Percentiles rank a stretch among this genome's conserved stretches.
Conservation (phyloP, 768 basidiomycete species). For the Amanita brunnescens region DNA sequence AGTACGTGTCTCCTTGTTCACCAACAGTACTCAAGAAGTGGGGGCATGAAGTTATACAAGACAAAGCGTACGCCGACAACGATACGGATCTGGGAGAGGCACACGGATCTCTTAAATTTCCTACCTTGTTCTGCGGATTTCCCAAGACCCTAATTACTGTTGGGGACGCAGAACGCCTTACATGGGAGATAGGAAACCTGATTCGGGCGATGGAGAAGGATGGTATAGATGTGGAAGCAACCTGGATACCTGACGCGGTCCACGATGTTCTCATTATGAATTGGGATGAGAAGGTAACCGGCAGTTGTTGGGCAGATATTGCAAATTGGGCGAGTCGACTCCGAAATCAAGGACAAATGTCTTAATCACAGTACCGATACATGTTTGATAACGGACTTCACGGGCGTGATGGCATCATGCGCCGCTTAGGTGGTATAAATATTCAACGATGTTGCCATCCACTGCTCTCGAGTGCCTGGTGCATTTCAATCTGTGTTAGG, state of each 20-base stretch:
- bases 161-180: slow-evolving; percentile 44
- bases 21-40: slow-evolving; percentile 29
- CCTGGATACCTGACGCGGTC: slow-evolving; percentile 31
- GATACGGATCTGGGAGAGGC: background rate
- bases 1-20: slow-evolving; percentile 33
- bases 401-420: background rate
- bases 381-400: background rate
- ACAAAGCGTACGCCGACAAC: slow-evolving; percentile 16
- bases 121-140: slow-evolving; percentile 36
- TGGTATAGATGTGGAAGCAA: slow-evolving; percentile 24
- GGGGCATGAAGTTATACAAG: slow-evolving; percentile 27
- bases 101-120: slow-evolving; percentile 13
- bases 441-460: too few species aligned
- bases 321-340: slow-evolving; percentile 22
- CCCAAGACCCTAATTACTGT: slow-evolving; percentile 36
- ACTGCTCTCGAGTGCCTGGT: background rate
- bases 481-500: background rate
- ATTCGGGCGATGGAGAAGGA: slow-evolving; percentile 30
- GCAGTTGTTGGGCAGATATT: slow-evolving; percentile 29
- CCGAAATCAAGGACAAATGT: background rate
- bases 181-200: slow-evolving; percentile 36
- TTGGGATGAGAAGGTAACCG: slow-evolving; percentile 33
- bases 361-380: background rate
- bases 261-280: slow-evolving; percentile 39
- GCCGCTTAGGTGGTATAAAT: background rate